These are phyloP conservation scores for Laguncularia racemosa DNA, from an alignment of 345 rosid genomes.

Conservation along the genomic window DNA sequence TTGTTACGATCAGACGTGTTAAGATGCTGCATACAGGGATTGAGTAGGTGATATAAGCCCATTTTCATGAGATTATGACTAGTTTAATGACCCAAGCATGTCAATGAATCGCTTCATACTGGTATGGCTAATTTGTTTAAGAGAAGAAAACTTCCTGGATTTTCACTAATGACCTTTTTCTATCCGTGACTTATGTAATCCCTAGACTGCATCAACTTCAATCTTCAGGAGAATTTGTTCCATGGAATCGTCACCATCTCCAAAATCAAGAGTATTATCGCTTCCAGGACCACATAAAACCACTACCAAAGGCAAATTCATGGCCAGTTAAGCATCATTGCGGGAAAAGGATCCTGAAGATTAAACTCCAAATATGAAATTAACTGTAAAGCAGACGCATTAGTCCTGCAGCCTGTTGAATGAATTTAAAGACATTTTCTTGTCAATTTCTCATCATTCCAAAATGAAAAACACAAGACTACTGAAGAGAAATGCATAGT, in stretches of 20 bases:
- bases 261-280: slow-evolving; percentile 37
- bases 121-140: slow-evolving; percentile 32
- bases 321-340: neutral
- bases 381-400: no score
- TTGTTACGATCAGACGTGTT: slow-evolving; percentile 13
- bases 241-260: slow-evolving; percentile 30
- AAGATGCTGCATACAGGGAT: slow-evolving; percentile 25
- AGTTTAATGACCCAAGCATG: slow-evolving; percentile 29
- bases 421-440: no score
- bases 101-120: slow-evolving; percentile 27
- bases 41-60: slow-evolving; percentile 27
- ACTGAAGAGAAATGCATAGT: no score
- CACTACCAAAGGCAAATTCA: slow-evolving; percentile 15
- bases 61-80: slow-evolving; percentile 22
- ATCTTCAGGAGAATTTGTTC: slow-evolving; percentile 59
- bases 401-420: no score
- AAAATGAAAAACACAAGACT: no score
- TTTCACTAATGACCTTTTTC: slow-evolving; percentile 54
- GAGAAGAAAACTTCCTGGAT: slow-evolving; percentile 44
- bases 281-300: slow-evolving; percentile 26
- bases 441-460: no score
- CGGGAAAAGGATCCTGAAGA: neutral
- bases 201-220: slow-evolving; percentile 39
- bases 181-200: slow-evolving; percentile 38
- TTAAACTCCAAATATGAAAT: neutral